Base-by-base conservation (phyloP, 768 basidiomycete species). In the Fibroporia radiculosa region DNA sequence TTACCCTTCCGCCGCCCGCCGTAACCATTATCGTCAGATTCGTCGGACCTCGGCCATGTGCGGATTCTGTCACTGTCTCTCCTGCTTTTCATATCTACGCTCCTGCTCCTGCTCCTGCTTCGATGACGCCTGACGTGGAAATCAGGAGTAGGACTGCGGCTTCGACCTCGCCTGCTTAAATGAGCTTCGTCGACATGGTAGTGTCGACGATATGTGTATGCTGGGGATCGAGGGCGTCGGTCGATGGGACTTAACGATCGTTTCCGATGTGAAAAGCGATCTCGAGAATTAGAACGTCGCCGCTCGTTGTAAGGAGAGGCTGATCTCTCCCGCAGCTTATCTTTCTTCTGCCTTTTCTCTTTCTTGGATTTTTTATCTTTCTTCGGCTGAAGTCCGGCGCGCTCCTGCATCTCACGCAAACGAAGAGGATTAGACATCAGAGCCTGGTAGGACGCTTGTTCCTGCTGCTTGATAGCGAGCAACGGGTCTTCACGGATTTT, bases 401-500 rank as follows among this genome's bases (percentile, higher is more conserved):
- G 73, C 61, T 85, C 79, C 62, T 88, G 82, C 71, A 93, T 66
- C 61, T 89, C 82, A 45, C 82, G 78, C 36, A 93, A 67, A 19
- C 87, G 87, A 25, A 91, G 75, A 24, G 91, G 91, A 55, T 93
- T 93, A 38, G 84, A 78, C 69, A 89, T 73, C 29, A 96, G 68
- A 1, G 89, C 78, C 52, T 96, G 80, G 54, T 92, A 85, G 6
- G 92, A 87, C 6, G 88, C 84, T 59, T 96, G 93, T 64, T 99
- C 95, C 58, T 97, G 95, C 60, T 93, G 87, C 65, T 97, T 98
- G 69, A 99, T 98, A 12, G 88, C 90, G n/a, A 99, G 73, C 4
- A 98, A 60, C 4, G 96, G 96, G 58, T 99, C 96, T 64, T 98
- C 96, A 26, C 96, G 84, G 49, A 99, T 83, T 66, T 99, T 98